Percentiles rank a stretch among this genome's conserved stretches.
Evolutionary conservation across 1,284 basidiomycete species (phyloP).

Genomic region (Cryptococcus sp.): DNA sequence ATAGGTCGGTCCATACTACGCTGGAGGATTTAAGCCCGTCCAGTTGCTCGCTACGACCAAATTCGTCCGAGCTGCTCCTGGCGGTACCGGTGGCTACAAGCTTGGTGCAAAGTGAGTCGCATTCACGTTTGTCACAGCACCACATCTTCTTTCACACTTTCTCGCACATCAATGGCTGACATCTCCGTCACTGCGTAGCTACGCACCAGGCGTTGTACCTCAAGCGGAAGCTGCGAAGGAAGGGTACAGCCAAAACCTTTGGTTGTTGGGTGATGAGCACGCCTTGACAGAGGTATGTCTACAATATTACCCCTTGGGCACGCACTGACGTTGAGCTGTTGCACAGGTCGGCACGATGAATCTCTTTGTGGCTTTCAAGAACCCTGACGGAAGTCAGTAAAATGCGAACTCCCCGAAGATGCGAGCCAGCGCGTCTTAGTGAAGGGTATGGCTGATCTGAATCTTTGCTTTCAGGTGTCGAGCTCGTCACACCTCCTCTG

Average conservation of each 20-base stretch:
- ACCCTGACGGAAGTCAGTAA: conserved; percentile 66
- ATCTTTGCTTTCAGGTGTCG: conserved; percentile 57
- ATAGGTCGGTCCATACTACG: conserved; percentile 84
- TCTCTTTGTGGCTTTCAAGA: conserved; percentile 81
- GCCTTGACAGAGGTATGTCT: conserved; percentile 65
- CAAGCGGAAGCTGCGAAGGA: conserved; percentile 78
- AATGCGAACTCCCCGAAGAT: neutral
- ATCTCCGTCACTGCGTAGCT: conserved; percentile 53
- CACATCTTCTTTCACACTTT: neutral
- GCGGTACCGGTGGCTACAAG: conserved; percentile 92
- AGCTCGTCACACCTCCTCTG: conserved; percentile 88
- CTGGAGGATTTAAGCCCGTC: conserved; percentile 93
- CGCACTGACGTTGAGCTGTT: conserved; percentile 14
- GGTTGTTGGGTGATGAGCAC: conserved; percentile 87
- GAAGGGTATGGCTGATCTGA: no score
- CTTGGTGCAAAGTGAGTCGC: conserved; percentile 70
- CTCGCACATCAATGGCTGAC: neutral
- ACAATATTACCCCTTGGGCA: neutral
- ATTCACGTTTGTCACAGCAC: neutral
- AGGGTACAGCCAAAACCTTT: conserved; percentile 94
- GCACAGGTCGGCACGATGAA: conserved; percentile 91
- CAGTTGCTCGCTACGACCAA: conserved; percentile 88
- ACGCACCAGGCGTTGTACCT: conserved; percentile 84
- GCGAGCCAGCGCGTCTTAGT: neutral
- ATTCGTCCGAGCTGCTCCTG: conserved; percentile 84